Base-by-base conservation (phyloP, 2,329 filamentous ascomycete species). In the Calonectria pauciramosa region DNA sequence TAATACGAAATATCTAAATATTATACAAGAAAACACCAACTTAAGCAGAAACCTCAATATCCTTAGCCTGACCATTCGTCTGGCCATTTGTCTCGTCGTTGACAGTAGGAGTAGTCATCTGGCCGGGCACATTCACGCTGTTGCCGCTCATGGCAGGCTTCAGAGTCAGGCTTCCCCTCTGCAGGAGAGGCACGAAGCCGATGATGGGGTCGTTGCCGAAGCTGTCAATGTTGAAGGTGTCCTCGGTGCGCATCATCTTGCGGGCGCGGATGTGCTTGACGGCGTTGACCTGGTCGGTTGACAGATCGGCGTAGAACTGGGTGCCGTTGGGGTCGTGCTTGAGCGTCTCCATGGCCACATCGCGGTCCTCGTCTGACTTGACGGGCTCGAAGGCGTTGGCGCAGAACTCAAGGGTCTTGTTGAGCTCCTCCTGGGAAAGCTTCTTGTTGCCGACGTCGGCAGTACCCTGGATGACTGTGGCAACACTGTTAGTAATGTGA, bases 391-490 rank as follows among this genome's bases (percentile, higher is more conserved):
- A 85, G 11, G 84, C 83, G 20, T 77, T 79, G 65, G 81, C 73
- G 74, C 83, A 83, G 72, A 86, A 85, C 26, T 84, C 80, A 32
- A 85, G 71, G 5, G 81, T 80, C 75, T 84, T 82, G 60, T 76
- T 78, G 18, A 84, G 76, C n/a, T 84, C 80, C 26, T 75, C 65
- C 71, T 83, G 80, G 3, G 84, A 80, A 56, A 84, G 73, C 44
- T 83, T 82, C 56, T 68, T 75, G 38, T 72, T 73, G 18, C 80
- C 73, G 23, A 78, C 75, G 59, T 85, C 84, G 30, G 78, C 84
- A 0, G 81, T 82, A 8, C 85, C 85, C 71, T 86, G 84, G 60
- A 86, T 86, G 72, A 86, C 85, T 86, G 44, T 20, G 14, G 18
- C 8, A 16, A 10, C 0, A 26, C 18, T 30, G 47, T 74, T 23